Conservation (phyloP, 2,329 filamentous ascomycete species). For the Aspergillus viridinutans region DNA sequence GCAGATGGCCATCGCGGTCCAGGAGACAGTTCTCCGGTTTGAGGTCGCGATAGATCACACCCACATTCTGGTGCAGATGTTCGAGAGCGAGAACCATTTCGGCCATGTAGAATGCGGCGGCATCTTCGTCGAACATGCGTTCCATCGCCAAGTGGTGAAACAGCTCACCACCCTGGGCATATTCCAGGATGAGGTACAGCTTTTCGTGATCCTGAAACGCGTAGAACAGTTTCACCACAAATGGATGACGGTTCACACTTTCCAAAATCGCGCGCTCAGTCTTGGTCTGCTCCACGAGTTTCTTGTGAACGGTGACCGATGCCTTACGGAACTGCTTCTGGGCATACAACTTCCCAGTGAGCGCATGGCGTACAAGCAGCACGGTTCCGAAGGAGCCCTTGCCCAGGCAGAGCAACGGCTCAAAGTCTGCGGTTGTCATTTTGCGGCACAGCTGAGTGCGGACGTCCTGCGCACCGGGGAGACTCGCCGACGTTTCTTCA, state of each 20-base stretch:
- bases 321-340: constrained; percentile 99
- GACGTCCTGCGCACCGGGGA: constrained; percentile 53
- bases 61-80: constrained; percentile 85
- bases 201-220: constrained; percentile 98
- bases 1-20: constrained; percentile 83
- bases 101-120: constrained; percentile 95
- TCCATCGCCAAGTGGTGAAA: constrained; percentile 93
- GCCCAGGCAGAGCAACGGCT: constrained; percentile 83
- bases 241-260: constrained; percentile 92
- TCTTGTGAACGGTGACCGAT: constrained; percentile 90
- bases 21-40: constrained; percentile 98
- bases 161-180: constrained; percentile 92
- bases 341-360: constrained; percentile 84
- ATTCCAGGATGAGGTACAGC: constrained; percentile 94
- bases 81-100: constrained; percentile 94
- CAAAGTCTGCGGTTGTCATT: constrained; percentile 89
- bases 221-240: constrained; percentile 97
- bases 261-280: constrained; percentile 93
- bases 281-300: constrained; percentile 93
- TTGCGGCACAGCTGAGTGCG: constrained; percentile 61
- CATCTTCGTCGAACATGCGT: constrained; percentile 88
- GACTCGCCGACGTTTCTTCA: constrained; percentile 29
- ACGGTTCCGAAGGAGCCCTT: constrained; percentile 97
- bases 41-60: constrained; percentile 92
- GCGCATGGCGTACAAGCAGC: constrained; percentile 81